Evolutionary conservation across 305 asterid genomes (phyloP), one percentile per base, ranked within the genome.

Genomic region (Fraxinus ornus): DNA sequence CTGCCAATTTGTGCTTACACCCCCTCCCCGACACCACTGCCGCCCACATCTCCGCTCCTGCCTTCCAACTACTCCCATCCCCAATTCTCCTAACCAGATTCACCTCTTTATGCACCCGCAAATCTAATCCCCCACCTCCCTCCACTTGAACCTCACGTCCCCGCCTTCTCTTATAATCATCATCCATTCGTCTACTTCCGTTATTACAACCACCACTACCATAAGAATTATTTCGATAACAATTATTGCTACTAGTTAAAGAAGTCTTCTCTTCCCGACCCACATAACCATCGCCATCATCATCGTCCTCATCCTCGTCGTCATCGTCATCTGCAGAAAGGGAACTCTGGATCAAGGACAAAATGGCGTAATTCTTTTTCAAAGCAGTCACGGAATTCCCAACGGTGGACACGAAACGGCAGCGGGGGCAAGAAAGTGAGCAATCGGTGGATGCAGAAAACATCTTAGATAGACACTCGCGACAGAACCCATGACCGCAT

Each of bases 401-500:
- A 19, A 96, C 97, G 55, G 88, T 81, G 76, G 98, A 89, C 68
- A 96, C 93, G 74, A 93, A 93, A 89, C 99, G 98, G 90, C 99
- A 96, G 86, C 98, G 93, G 37, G 99, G 99, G 87, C 99, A 96
- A 72, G 97, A 91, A 33, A 96, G 90, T 70, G 97, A 86, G 76
- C 87, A 88, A 82, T 94, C 98, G 7, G 85, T 87, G 0, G 98
- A 90, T 52, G 92, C 96, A 21, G 97, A 77, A 91, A 92, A 92
- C 97, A 96, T 88, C 88, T 87, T 91, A 68, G 95, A 92, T 62
- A 96, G 95, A 84, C 99, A 96, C 82, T 92, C 97, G 74, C 93
- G 93, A 90, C 99, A 96, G 90, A 93, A 96, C 71, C 98, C 94
- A 80, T 96, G 99, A 86, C 99, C 99, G 90, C 99, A 96, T 91